Base-by-base conservation (phyloP, 1,139 yeast genomes). In the Suhomyces taliae region DNA sequence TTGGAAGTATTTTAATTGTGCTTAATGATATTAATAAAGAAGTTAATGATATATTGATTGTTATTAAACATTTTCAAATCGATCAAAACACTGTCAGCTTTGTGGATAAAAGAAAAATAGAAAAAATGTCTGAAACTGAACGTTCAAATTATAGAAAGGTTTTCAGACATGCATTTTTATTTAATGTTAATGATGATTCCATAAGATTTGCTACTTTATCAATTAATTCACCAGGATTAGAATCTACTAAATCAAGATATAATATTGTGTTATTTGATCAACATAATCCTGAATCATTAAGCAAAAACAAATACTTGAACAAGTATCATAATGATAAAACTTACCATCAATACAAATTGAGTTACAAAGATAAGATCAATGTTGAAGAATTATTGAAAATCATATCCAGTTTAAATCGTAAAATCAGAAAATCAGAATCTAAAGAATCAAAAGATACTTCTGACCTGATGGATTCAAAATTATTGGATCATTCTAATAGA, bases 1-100 rank as follows among this genome's bases (percentile, higher is more conserved):
- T 52, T 15, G 60, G 61, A n/a, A 54, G 59, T 29, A 48, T 65
- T 6, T 54, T 72, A 41, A 53, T 73, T 7, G 51, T 72, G 4
- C 56, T 73, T 24, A 62, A 65, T 47, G 69, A 70, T 47, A 44
- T 58, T 10, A 44, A 48, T 5, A 61, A 58, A 39, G 76, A 73
- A 47, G 54, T 69, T 24, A 73, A 73, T 54, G 79, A 74, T 50
- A 58, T 72, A 8, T 58, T 72, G 11, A 58, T 73, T 29, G 69
- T 71, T 7, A 47, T 71, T 27, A 65, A 64, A 44, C 62, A 70
- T 42, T 61, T 72, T 38, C 51, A 57, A 2, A 54, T 72, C n/a
- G 58, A 63, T 36, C 68, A 65, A 39, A 53, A 53, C 10, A 53
- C 53, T n/a, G 56, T 72, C 11, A 54, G 64, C 2, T 58, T 74